These are phyloP conservation scores for Mrakiaceae sp. DNA, from an alignment of 1,284 basidiomycete genomes.

Conservation along the genomic window DNA sequence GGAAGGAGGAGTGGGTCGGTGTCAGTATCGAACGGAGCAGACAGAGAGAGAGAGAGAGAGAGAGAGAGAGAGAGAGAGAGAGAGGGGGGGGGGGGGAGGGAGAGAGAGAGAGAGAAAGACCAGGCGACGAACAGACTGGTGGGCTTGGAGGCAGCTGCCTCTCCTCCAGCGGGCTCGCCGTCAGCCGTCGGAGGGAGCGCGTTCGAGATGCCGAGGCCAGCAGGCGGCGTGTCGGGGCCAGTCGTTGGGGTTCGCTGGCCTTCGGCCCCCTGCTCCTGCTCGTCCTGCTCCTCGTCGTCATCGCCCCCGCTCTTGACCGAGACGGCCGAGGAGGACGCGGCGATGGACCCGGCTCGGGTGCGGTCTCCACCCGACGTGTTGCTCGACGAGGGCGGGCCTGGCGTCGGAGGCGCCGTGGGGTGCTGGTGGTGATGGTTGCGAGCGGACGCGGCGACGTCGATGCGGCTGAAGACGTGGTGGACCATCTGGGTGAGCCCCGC, in stretches of 20 bases:
- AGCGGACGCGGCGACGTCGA: conserved; percentile 20
- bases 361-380: background rate
- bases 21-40: too few species aligned
- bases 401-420: background rate
- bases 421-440: background rate
- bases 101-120: background rate
- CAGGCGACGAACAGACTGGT: conserved; percentile 5
- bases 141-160: background rate
- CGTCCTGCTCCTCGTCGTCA: background rate
- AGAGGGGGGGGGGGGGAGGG: too few species aligned
- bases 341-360: background rate
- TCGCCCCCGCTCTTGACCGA: background rate
- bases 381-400: background rate
- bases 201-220: conserved; percentile 4
- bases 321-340: background rate
- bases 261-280: background rate
- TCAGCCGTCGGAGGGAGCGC: background rate
- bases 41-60: too few species aligned
- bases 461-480: conserved; percentile 78
- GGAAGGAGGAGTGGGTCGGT: too few species aligned
- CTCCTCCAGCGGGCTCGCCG: background rate
- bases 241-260: background rate
- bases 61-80: background rate
- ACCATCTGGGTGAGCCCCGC: conserved; percentile 95
- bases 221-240: background rate